Percentiles rank a stretch among this genome's conserved stretches.
phyloP scores from a whole-genome alignment of 768 basidiomycete genomes.

The Dictyophora rubrovolvata region DNA sequence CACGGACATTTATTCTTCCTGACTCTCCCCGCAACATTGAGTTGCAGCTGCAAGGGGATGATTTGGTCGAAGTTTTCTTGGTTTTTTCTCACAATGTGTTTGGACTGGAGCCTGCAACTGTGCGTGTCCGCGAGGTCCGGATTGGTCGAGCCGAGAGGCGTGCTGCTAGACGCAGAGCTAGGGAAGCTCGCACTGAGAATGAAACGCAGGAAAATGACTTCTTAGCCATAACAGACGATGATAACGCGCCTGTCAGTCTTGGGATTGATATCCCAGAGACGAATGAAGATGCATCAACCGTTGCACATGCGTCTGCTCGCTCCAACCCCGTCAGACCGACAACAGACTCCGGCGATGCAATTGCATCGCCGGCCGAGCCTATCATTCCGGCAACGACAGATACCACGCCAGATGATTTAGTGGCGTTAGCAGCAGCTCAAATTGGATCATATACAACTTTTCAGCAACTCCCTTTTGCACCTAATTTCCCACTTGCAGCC shows the following conservation, averaged over 20 bases:
- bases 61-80: constrained; percentile 84
- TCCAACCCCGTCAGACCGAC: constrained; percentile 9
- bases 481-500: constrained; percentile 77
- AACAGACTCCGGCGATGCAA: constrained; percentile 8
- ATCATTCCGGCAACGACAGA: constrained; percentile 25
- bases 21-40: constrained; percentile 84
- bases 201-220: constrained; percentile 20
- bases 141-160: constrained; percentile 82
- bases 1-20: constrained; percentile 87
- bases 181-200: constrained; percentile 48
- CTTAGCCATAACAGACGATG: constrained; percentile 30
- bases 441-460: constrained; percentile 86
- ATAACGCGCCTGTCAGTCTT: constrained; percentile 51
- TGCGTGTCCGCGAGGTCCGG: constrained; percentile 86
- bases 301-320: constrained; percentile 14
- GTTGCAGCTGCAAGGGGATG: constrained; percentile 83
- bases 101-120: constrained; percentile 85
- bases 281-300: constrained; percentile 32
- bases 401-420: constrained; percentile 53
- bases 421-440: constrained; percentile 56
- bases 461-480: constrained; percentile 80
- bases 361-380: constrained; percentile 17
- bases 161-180: constrained; percentile 70
- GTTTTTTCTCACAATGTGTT: constrained; percentile 90
- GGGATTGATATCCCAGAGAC: constrained; percentile 44